Conservation (phyloP, 352 stramenopile genomes). For the Phytophthora pinifolia region DNA sequence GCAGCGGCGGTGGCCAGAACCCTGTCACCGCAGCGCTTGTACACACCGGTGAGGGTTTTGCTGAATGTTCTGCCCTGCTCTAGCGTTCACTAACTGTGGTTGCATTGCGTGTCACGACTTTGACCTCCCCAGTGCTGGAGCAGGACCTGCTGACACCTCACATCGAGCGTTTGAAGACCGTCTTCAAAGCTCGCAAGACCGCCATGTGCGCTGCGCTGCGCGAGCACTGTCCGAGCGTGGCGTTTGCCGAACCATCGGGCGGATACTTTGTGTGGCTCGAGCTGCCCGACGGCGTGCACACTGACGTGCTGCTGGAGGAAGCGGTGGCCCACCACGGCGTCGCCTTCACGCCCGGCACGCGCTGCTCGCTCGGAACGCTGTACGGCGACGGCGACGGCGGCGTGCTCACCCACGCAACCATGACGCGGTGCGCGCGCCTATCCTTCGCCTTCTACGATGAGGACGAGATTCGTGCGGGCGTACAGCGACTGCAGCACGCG, state of each 20-base stretch:
- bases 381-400: slow-evolving; percentile 22
- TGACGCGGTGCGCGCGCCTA: slow-evolving; percentile 56
- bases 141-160: slow-evolving; percentile 48
- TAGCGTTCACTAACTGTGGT: slow-evolving; percentile 7
- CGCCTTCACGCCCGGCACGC: slow-evolving; percentile 72
- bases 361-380: slow-evolving; percentile 46
- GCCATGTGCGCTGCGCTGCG: slow-evolving; percentile 51
- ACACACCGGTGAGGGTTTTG: slow-evolving; percentile 46
- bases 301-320: slow-evolving; percentile 51
- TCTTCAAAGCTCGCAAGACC: slow-evolving; percentile 45
- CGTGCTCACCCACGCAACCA: slow-evolving; percentile 21
- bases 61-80: slow-evolving; percentile 12
- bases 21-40: slow-evolving; percentile 87
- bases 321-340: slow-evolving; percentile 56
- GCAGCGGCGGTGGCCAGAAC: slow-evolving; percentile 91
- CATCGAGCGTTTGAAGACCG: slow-evolving; percentile 43
- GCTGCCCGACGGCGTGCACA: slow-evolving; percentile 51
- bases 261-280: slow-evolving; percentile 87
- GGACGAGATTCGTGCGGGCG: slow-evolving; percentile 67
- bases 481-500: slow-evolving; percentile 48
- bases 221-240: slow-evolving; percentile 39
- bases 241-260: slow-evolving; percentile 63
- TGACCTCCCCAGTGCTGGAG: slow-evolving; percentile 48
- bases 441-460: slow-evolving; percentile 85
- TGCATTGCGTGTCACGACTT: slow-evolving; percentile 10